phyloP scores from a whole-genome alignment of 345 rosid genomes.

The Brassica nigra region DNA sequence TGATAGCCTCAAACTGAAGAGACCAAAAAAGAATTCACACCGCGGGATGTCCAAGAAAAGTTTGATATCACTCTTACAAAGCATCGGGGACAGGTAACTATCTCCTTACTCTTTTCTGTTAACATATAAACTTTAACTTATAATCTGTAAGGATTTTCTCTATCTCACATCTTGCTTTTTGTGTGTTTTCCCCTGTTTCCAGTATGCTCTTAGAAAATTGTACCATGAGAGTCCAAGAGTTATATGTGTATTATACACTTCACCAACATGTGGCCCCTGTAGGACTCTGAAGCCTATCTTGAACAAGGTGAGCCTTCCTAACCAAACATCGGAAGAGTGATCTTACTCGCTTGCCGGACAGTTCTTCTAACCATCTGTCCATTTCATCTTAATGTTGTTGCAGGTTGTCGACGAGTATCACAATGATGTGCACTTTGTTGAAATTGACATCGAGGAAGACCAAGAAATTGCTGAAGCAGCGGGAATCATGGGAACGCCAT shows the following conservation, averaged over 20 bases:
- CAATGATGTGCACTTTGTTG: slow-evolving; percentile 82
- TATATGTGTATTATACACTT: slow-evolving; percentile 75
- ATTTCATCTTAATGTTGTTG: neutral
- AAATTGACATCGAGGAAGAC: slow-evolving; percentile 97
- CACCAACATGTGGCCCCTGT: slow-evolving; percentile 98
- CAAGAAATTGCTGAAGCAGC: slow-evolving; percentile 95
- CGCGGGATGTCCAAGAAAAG: slow-evolving; percentile 80
- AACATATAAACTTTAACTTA: slow-evolving; percentile 6
- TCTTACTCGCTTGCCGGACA: slow-evolving; percentile 13
- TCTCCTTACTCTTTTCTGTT: slow-evolving; percentile 15
- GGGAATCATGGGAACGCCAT: slow-evolving; percentile 96
- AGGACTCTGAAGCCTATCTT: slow-evolving; percentile 96
- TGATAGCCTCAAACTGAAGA: slow-evolving; percentile 87
- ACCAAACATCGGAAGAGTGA: neutral
- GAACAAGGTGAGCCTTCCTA: slow-evolving; percentile 61
- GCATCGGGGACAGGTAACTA: slow-evolving; percentile 86
- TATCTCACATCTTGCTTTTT: slow-evolving; percentile 13
- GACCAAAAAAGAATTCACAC: slow-evolving; percentile 79
- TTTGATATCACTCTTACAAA: slow-evolving; percentile 78
- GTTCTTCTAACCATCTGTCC: slow-evolving; percentile 10
- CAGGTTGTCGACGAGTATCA: slow-evolving; percentile 96
- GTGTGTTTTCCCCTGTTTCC: slow-evolving; percentile 24
- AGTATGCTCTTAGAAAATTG: slow-evolving; percentile 92
- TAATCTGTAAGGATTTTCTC: neutral
- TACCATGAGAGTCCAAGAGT: slow-evolving; percentile 96